Conservation (phyloP, 1,284 basidiomycete genomes). For the Ustanciosporium gigantosporum region DNA sequence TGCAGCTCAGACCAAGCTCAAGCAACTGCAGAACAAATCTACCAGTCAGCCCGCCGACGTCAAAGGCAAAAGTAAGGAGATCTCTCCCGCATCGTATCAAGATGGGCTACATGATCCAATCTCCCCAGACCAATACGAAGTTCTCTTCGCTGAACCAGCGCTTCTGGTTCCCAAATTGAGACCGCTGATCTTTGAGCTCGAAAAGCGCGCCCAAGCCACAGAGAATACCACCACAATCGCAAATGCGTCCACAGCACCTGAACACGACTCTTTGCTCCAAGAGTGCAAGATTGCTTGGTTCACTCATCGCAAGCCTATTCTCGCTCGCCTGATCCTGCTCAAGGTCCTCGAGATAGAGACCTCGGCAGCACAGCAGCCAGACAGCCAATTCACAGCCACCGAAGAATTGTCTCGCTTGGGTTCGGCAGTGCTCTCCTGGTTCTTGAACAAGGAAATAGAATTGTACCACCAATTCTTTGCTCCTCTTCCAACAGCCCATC, state of each 20-base stretch:
- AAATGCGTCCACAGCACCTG: slow-evolving; percentile 24
- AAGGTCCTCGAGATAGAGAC: slow-evolving; percentile 27
- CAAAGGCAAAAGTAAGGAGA: slow-evolving; percentile 13
- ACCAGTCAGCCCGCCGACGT: background rate
- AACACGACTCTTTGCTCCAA: slow-evolving; percentile 39
- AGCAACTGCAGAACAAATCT: background rate
- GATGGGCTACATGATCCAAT: background rate
- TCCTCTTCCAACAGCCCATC: background rate
- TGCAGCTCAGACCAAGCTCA: background rate
- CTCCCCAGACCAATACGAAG: background rate
- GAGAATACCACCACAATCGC: background rate
- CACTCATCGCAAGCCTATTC: slow-evolving; percentile 23
- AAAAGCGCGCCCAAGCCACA: slow-evolving; percentile 12
- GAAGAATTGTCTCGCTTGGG: slow-evolving; percentile 5
- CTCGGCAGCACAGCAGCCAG: background rate
- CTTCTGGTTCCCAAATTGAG: slow-evolving; percentile 23
- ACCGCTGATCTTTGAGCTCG: slow-evolving; percentile 37
- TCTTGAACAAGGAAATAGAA: slow-evolving; percentile 12
- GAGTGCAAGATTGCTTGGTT: slow-evolving; percentile 45
- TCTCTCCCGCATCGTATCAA: slow-evolving; percentile 1
- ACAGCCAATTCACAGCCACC: background rate
- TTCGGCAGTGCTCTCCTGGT: background rate
- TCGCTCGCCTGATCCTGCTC: slow-evolving; percentile 19
- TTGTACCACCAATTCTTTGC: slow-evolving; percentile 26
- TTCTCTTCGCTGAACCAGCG: slow-evolving; percentile 6